Percentiles rank a stretch among this genome's conserved stretches.
Evolutionary conservation across 2,329 filamentous ascomycete genomes (phyloP).

Genomic region (Didymella keratinophila): DNA sequence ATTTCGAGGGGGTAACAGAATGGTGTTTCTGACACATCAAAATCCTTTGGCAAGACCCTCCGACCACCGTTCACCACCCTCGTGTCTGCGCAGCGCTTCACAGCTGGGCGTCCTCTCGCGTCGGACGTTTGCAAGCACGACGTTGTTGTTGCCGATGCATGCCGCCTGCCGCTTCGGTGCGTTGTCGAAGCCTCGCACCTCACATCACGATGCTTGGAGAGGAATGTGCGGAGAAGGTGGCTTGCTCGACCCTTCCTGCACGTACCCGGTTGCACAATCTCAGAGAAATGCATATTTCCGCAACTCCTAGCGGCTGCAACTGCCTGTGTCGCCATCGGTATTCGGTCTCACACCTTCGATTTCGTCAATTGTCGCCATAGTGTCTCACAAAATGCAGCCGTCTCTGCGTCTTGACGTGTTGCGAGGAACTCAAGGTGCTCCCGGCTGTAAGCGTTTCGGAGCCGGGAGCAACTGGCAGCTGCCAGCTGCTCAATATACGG

Average conservation of each 20-base stretch:
- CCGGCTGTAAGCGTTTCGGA: neutral
- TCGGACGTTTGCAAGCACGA: conserved; percentile 21
- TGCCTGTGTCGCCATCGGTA: conserved; percentile 31
- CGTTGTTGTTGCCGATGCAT: conserved; percentile 25
- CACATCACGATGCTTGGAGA: conserved; percentile 23
- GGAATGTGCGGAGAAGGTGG: conserved; percentile 30
- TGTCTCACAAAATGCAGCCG: conserved; percentile 14
- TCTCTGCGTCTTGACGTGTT: conserved; percentile 11
- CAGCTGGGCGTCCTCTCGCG: conserved; percentile 24
- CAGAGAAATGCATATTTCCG: conserved; percentile 25
- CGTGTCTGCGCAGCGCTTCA: conserved; percentile 32
- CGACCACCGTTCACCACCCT: conserved; percentile 33
- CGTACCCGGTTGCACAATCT: conserved; percentile 22
- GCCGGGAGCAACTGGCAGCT: neutral
- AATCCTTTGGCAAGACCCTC: conserved; percentile 34
- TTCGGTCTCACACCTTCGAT: conserved; percentile 33
- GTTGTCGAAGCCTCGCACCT: conserved; percentile 20
- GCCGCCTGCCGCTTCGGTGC: conserved; percentile 25
- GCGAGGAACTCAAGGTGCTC: neutral
- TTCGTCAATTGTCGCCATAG: conserved; percentile 33
- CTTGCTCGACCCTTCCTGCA: conserved; percentile 26
- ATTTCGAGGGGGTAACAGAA: conserved; percentile 34
- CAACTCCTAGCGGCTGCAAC: conserved; percentile 22
- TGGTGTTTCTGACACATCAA: conserved; percentile 43
- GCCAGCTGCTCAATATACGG: neutral